Conservation (phyloP, 176 grass and related monocot genomes). For the Eragrostis curvula region DNA sequence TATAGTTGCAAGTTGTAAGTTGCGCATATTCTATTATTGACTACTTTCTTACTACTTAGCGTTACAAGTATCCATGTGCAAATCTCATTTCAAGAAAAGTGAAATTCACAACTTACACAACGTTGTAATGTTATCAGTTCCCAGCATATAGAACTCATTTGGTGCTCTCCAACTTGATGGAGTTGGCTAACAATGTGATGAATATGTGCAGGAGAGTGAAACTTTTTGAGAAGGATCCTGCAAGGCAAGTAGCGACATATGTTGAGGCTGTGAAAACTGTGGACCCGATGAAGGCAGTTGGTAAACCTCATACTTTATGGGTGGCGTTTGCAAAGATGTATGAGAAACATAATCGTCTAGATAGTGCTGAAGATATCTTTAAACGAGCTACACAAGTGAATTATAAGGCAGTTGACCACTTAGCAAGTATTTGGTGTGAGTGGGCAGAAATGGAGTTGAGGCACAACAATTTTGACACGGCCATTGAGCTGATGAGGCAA, state of each 20-base stretch:
- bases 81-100: constrained; percentile 1
- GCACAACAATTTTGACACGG: constrained; percentile 67
- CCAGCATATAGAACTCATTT: background rate
- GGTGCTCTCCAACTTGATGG: background rate
- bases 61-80: background rate
- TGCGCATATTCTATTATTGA: background rate
- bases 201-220: constrained; percentile 76
- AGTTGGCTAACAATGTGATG: constrained; percentile 36
- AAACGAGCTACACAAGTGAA: constrained; percentile 74
- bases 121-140: background rate
- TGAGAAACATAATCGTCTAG: constrained; percentile 75
- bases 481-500: constrained; percentile 79
- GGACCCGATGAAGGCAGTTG: constrained; percentile 87
- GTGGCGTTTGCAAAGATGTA: constrained; percentile 84
- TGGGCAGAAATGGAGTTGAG: constrained; percentile 86
- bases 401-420: constrained; percentile 75
- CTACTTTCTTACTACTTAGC: background rate
- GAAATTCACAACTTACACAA: background rate
- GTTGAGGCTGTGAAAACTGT: constrained; percentile 89
- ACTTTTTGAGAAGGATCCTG: constrained; percentile 76
- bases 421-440: constrained; percentile 86
- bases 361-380: constrained; percentile 80
- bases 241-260: constrained; percentile 73
- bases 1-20: background rate
- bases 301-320: constrained; percentile 88